A percentile compares a stretch with the other conserved stretches of the same genome.
Conservation (phyloP, 768 basidiomycete genomes). For the Suillus americanus region DNA sequence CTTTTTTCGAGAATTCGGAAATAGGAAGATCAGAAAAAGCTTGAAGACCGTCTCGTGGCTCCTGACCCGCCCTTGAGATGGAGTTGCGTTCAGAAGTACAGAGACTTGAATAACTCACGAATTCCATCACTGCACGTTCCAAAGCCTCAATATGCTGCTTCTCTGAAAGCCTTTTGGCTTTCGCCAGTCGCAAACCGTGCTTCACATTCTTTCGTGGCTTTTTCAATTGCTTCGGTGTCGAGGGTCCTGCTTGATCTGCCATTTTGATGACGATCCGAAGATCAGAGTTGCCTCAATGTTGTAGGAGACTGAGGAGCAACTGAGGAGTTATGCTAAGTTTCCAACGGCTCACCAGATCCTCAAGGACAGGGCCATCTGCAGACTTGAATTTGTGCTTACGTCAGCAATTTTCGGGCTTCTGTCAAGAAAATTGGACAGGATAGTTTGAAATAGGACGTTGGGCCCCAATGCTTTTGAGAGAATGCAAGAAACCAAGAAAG, state of each 20-base stretch:
- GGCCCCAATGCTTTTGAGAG: background rate
- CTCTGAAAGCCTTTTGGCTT: slow-evolving; percentile 44
- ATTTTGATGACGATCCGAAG: slow-evolving; percentile 10
- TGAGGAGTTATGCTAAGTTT: background rate
- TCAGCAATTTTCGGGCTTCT: background rate
- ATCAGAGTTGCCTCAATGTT: background rate
- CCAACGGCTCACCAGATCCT: background rate
- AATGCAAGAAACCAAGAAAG: background rate
- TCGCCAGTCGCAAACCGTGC: slow-evolving; percentile 17
- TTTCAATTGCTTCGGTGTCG: slow-evolving; percentile 13
- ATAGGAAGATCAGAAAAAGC: slow-evolving; percentile 77
- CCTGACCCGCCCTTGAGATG: slow-evolving; percentile 37
- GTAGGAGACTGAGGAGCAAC: background rate
- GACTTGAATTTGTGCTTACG: background rate
- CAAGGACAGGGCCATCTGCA: too few relatives aligned
- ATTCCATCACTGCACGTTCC: slow-evolving; percentile 48
- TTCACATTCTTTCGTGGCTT: slow-evolving; percentile 16
- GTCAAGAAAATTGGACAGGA: background rate
- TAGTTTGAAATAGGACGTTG: background rate
- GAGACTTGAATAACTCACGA: slow-evolving; percentile 39
- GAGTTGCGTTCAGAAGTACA: background rate
- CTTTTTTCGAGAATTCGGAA: slow-evolving; percentile 73
- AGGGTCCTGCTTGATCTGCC: slow-evolving; percentile 20
- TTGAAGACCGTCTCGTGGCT: slow-evolving; percentile 44
- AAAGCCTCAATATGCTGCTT: slow-evolving; percentile 52